These are phyloP conservation scores for Astrothelium macrocarpum DNA, from an alignment of 495 filamentous ascomycete genomes.

Conservation along the genomic window DNA sequence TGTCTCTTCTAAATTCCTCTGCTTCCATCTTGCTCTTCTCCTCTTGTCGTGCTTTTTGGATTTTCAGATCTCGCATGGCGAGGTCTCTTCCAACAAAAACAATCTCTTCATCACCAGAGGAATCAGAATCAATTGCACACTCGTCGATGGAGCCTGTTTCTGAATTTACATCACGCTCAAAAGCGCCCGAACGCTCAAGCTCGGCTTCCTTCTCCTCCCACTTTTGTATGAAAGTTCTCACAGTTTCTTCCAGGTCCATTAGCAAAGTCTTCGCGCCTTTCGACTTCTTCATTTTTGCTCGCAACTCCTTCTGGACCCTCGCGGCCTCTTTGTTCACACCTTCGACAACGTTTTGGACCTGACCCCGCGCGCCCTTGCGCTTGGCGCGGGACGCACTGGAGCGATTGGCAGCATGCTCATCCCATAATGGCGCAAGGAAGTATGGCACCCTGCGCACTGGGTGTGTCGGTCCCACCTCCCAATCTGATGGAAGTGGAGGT, in stretches of 20 bases:
- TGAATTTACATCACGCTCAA: constrained; percentile 23
- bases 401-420: constrained; percentile 50
- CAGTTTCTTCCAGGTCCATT: constrained; percentile 30
- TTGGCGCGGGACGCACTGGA: constrained; percentile 34
- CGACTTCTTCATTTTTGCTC: constrained; percentile 57
- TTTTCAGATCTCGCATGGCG: constrained; percentile 49
- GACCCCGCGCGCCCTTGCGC: constrained; percentile 18
- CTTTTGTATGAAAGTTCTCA: constrained; percentile 28
- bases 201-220: constrained; percentile 26
- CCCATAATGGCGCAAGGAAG: constrained; percentile 81
- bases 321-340: constrained; percentile 28
- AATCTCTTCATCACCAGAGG: constrained; percentile 73
- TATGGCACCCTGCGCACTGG: constrained; percentile 72
- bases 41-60: background rate
- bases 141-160: background rate
- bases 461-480: constrained; percentile 68
- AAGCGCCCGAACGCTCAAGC: constrained; percentile 41
- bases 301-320: constrained; percentile 51
- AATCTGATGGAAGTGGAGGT: constrained; percentile 73
- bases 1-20: constrained; percentile 49
- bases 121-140: constrained; percentile 30
- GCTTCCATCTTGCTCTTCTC: constrained; percentile 32
- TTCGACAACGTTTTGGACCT: constrained; percentile 18
- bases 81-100: constrained; percentile 81
- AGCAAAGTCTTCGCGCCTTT: constrained; percentile 47